phyloP scores from a whole-genome alignment of 768 basidiomycete species.

The Rhizopogon salebrosus region DNA sequence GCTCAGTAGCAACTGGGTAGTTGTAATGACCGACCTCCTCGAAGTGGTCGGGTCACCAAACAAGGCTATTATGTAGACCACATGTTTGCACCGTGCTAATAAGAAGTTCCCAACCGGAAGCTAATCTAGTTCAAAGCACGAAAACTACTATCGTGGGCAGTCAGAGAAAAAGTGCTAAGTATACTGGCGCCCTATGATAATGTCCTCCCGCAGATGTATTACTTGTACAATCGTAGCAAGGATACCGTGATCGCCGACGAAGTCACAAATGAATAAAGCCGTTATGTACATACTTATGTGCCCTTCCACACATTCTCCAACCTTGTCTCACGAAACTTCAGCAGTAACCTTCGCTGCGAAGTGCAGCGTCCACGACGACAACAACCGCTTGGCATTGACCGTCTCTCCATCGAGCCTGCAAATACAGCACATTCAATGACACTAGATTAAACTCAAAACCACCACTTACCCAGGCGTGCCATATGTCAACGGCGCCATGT shows the following conservation, averaged over 20 bases:
- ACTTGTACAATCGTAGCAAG: too few relatives aligned
- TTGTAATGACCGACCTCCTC: background rate
- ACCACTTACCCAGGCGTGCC: slow-evolving; percentile 87
- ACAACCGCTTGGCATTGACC: slow-evolving; percentile 78
- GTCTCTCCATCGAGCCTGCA: slow-evolving; percentile 75
- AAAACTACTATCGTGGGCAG: background rate
- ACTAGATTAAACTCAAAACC: slow-evolving; percentile 4
- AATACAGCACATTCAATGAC: slow-evolving; percentile 7
- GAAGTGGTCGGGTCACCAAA: slow-evolving; percentile 7
- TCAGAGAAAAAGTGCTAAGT: background rate
- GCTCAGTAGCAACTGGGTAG: slow-evolving; percentile 1
- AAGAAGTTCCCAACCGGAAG: background rate
- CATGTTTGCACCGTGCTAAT: slow-evolving; percentile 3
- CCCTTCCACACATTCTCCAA: background rate
- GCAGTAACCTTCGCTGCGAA: slow-evolving; percentile 69
- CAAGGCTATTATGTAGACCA: slow-evolving; percentile 4
- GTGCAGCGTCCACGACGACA: slow-evolving; percentile 92
- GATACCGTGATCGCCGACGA: too few relatives aligned
- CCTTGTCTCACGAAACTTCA: slow-evolving; percentile 26
- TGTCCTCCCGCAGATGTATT: too few relatives aligned
- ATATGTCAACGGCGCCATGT: slow-evolving; percentile 87
- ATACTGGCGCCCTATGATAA: background rate
- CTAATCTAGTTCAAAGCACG: background rate
- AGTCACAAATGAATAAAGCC: background rate
- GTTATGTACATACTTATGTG: background rate